phyloP scores from a whole-genome alignment of 441 rosid genomes.

The Gossypium lobatum region DNA sequence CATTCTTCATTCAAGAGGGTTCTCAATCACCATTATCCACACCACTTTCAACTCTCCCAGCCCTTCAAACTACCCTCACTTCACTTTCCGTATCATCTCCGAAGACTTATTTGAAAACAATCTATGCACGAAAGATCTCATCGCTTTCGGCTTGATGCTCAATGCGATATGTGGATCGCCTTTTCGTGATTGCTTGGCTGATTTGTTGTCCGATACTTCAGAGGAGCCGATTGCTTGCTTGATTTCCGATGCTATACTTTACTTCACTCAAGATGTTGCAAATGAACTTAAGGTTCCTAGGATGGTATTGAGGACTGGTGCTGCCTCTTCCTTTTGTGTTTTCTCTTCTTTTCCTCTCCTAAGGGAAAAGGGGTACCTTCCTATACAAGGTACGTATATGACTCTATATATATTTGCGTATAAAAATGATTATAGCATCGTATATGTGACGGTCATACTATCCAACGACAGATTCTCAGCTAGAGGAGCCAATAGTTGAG shows the following conservation, averaged over 20 bases:
- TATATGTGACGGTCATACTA: no score
- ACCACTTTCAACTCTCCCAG: constrained; percentile 46
- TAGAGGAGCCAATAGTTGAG: constrained; percentile 38
- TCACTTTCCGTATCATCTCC: constrained; percentile 39
- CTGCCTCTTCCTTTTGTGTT: constrained; percentile 42
- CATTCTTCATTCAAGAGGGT: constrained; percentile 46
- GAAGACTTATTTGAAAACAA: constrained; percentile 30
- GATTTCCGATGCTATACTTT: constrained; percentile 47
- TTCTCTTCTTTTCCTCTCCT: constrained; percentile 42
- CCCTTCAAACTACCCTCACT: constrained; percentile 45
- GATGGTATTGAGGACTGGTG: constrained; percentile 46
- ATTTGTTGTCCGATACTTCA: constrained; percentile 28
- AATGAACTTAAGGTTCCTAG: constrained; percentile 38
- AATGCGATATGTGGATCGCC: constrained; percentile 39
- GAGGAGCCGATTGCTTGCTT: constrained; percentile 44
- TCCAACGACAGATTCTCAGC: constrained; percentile 22
- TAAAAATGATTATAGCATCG: not conserved
- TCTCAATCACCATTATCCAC: constrained; percentile 50
- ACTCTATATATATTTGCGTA: not conserved
- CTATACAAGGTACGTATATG: constrained; percentile 34
- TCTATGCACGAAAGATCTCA: constrained; percentile 18
- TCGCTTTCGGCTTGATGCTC: constrained; percentile 29
- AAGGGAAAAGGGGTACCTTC: constrained; percentile 45
- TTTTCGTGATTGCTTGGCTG: constrained; percentile 38
- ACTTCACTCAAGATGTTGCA: constrained; percentile 47